Evolutionary conservation across 2,329 filamentous ascomycete species (phyloP).

Genomic region (Cytospora leucostoma): DNA sequence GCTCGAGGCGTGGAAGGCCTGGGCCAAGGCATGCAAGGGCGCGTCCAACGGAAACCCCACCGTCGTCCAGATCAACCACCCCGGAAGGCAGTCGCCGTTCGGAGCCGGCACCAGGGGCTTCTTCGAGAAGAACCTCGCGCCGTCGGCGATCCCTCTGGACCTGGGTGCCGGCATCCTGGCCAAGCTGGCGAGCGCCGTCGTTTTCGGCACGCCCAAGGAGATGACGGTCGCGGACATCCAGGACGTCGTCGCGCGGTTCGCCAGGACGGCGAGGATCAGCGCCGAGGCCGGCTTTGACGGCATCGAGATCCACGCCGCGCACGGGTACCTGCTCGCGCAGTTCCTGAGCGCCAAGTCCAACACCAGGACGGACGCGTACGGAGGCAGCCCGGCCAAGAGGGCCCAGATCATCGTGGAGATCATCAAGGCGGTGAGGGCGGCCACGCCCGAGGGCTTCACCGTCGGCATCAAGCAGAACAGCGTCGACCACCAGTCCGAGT

Average conservation of each 20-base stretch:
- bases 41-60: slow-evolving; percentile 49
- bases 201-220: slow-evolving; percentile 57
- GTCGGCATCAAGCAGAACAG: slow-evolving; percentile 59
- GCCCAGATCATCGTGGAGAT: slow-evolving; percentile 55
- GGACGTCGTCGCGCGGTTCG: slow-evolving; percentile 54
- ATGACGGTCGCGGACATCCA: slow-evolving; percentile 58
- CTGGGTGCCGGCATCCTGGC: slow-evolving; percentile 44
- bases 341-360: slow-evolving; percentile 56
- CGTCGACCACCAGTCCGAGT: slow-evolving; percentile 54
- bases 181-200: slow-evolving; percentile 35
- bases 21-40: slow-evolving; percentile 51
- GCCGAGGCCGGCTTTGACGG: slow-evolving; percentile 50
- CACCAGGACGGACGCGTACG: slow-evolving; percentile 55
- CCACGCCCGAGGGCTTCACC: slow-evolving; percentile 44
- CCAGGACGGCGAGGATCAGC: slow-evolving; percentile 50
- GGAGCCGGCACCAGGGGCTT: slow-evolving; percentile 42
- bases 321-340: slow-evolving; percentile 60
- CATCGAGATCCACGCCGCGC: slow-evolving; percentile 50
- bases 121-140: slow-evolving; percentile 50
- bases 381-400: slow-evolving; percentile 51
- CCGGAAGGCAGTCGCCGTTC: slow-evolving; percentile 53
- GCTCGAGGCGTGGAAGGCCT: slow-evolving; percentile 42
- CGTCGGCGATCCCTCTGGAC: slow-evolving; percentile 44
- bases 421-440: slow-evolving; percentile 44
- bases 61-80: slow-evolving; percentile 64